Evolutionary conservation across 495 filamentous ascomycete genomes (phyloP).

Genomic region (Aspergillus biplanus): DNA sequence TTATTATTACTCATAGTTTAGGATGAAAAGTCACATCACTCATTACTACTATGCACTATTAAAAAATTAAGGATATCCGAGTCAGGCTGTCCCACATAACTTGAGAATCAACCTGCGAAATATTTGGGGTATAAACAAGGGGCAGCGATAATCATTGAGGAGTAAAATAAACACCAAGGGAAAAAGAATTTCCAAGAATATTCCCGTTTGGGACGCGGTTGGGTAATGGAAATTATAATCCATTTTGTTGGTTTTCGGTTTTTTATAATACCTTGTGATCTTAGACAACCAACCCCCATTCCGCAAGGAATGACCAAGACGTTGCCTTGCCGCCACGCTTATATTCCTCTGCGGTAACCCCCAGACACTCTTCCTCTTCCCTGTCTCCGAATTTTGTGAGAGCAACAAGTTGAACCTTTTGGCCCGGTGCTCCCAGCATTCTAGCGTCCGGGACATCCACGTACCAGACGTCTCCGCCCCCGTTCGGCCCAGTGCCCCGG

Average conservation of each 20-base stretch:
- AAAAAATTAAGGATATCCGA: background rate
- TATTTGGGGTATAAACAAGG: no score
- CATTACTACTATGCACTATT: background rate
- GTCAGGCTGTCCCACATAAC: background rate
- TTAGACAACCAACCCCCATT: constrained; percentile 70
- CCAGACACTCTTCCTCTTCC: constrained; percentile 65
- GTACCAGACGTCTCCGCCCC: constrained; percentile 76
- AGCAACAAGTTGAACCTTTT: constrained; percentile 63
- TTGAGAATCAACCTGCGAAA: no score
- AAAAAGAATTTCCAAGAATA: no score
- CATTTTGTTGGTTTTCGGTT: background rate
- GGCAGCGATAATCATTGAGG: no score
- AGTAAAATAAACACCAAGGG: no score
- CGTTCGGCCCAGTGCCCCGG: constrained; percentile 45
- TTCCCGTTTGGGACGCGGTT: no score
- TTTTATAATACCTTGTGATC: background rate
- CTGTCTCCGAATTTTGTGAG: constrained; percentile 64
- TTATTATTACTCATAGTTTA: background rate
- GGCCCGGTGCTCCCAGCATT: constrained; percentile 69
- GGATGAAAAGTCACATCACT: constrained; percentile 1
- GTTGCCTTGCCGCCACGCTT: constrained; percentile 62
- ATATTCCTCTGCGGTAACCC: constrained; percentile 70
- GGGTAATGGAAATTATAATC: background rate
- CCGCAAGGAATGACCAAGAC: constrained; percentile 62
- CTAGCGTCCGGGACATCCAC: constrained; percentile 64